phyloP scores from a whole-genome alignment of 805 yeast species.

The Nakazawaea sp. region DNA sequence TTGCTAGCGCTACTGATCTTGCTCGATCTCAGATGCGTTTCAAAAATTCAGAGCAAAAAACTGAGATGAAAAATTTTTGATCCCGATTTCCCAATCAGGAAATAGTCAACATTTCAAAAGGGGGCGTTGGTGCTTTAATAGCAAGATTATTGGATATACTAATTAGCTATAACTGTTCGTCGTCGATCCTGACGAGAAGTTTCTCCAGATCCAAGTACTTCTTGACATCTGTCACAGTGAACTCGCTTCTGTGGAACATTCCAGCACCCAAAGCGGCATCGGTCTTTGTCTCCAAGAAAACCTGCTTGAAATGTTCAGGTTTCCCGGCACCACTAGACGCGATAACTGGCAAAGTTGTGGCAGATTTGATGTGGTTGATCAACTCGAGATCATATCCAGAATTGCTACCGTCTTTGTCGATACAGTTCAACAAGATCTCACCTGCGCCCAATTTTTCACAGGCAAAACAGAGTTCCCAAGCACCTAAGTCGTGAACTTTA shows the following conservation, averaged over 20 bases:
- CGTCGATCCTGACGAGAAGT: conserved; percentile 69
- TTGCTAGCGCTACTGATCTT: too few species aligned
- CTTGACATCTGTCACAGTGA: conserved; percentile 81
- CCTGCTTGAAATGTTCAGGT: conserved; percentile 87
- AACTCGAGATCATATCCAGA: conserved; percentile 90
- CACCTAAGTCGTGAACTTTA: conserved; percentile 81
- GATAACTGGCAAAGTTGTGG: conserved; percentile 85
- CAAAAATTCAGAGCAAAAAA: background rate
- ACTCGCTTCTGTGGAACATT: conserved; percentile 94
- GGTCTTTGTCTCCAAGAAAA: conserved; percentile 69
- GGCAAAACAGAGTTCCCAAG: conserved; percentile 79
- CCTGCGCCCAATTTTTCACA: conserved; percentile 96
- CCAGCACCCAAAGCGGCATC: conserved; percentile 99
- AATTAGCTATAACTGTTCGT: conserved; percentile 6
- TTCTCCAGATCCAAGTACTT: conserved; percentile 50
- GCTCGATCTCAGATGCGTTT: too few species aligned
- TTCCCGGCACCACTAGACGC: conserved; percentile 98
- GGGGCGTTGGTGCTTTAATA: too few species aligned
- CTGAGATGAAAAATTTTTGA: background rate
- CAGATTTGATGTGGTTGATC: conserved; percentile 65
- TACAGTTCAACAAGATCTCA: conserved; percentile 86
- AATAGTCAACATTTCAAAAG: too few species aligned
- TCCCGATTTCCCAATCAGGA: too few species aligned
- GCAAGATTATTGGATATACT: too few species aligned
- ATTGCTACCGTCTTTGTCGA: conserved; percentile 95